Base-by-base conservation (phyloP, 2,329 filamentous ascomycete genomes). In the Stagonosporopsis vannaccii region DNA sequence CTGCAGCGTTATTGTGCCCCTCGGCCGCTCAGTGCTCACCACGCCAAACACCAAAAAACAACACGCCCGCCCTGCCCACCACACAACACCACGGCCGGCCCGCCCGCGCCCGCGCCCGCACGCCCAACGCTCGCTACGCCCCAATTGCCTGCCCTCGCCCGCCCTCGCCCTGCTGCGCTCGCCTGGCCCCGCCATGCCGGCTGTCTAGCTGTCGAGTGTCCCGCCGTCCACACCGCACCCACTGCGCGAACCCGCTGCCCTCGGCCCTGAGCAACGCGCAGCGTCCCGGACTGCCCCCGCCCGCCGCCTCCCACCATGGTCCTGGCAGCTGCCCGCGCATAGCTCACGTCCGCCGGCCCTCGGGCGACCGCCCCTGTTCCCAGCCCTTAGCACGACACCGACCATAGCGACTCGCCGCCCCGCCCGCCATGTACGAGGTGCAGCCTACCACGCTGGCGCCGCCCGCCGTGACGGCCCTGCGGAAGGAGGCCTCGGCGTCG, bases 391-490 rank as follows among this genome's bases (percentile, higher is more conserved):
- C 23, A 28, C 44, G 22, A 36, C 17, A 23, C 8, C 35, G 35
- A 33, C 50, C 26, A 39, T 22, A 44, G 23, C 44, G 28, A 45
- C 42, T 26, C 6, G 15, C 15, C 54, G 15, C 53, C 42, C 37
- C 39, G 45, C 48, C 45, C 43, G 52, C 56, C 59, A 74, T 73
- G 70, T 71, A 67, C 58, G 72, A 73, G 26, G 66, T 65, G 50
- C 60, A 59, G 49, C 64, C 67, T 19, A 58, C 63, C 46, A 73
- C 69, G 32, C 69, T 81, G 67, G 74, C 75, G 22, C 77, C 79
- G 57, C 79, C 78, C 30, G 78, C 74, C 11, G 77, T 81, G 50
- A 70, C 71, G 23, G 77, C 79, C 23, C 66, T 81, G 64, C 77
- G 71, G 64, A 73, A 76, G 42, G 75, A 78, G 58, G 77, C 76